These are phyloP conservation scores for Mollisiaceae sp. DNA, from an alignment of 2,329 filamentous ascomycete genomes.

Conservation along the genomic window DNA sequence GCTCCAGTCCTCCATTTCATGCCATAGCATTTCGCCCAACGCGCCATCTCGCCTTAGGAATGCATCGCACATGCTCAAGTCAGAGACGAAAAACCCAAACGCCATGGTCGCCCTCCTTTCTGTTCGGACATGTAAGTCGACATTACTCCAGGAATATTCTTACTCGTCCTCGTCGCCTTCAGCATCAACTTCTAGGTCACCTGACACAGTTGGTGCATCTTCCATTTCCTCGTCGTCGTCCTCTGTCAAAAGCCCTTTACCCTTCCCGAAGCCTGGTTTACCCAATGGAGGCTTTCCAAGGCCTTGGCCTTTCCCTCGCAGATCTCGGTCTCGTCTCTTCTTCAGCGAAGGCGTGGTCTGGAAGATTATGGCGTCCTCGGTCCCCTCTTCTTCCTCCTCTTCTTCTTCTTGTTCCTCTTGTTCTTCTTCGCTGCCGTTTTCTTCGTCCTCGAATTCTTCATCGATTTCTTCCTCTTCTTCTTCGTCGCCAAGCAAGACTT, in stretches of 20 bases:
- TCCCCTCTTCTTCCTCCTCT: slow-evolving; percentile 26
- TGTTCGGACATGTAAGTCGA: not conserved
- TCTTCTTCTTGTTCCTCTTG: slow-evolving; percentile 28
- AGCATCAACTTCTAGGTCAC: slow-evolving; percentile 35
- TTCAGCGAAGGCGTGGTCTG: slow-evolving; percentile 35
- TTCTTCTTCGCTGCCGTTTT: slow-evolving; percentile 28
- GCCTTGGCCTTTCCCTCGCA: slow-evolving; percentile 30
- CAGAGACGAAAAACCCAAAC: slow-evolving; percentile 2
- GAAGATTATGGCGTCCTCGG: slow-evolving; percentile 36
- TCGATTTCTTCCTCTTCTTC: slow-evolving; percentile 34
- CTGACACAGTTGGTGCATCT: slow-evolving; percentile 28
- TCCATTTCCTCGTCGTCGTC: slow-evolving; percentile 44
- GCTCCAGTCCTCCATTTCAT: not conserved
- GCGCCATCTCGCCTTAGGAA: slow-evolving; percentile 5
- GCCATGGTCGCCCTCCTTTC: slow-evolving; percentile 4
- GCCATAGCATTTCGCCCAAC: slow-evolving; percentile 4
- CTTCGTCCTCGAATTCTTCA: slow-evolving; percentile 31
- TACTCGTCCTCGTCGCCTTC: slow-evolving; percentile 33
- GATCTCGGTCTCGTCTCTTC: slow-evolving; percentile 32
- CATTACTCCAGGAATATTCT: not conserved
- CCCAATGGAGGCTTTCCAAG: slow-evolving; percentile 38
- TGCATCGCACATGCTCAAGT: not conserved
- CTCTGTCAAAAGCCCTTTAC: slow-evolving; percentile 21
- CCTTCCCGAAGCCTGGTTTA: slow-evolving; percentile 20
- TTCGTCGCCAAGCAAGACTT: slow-evolving; percentile 41